Base-by-base conservation (phyloP, 306 rosid genomes). In the Cicer chorassanicum region DNA sequence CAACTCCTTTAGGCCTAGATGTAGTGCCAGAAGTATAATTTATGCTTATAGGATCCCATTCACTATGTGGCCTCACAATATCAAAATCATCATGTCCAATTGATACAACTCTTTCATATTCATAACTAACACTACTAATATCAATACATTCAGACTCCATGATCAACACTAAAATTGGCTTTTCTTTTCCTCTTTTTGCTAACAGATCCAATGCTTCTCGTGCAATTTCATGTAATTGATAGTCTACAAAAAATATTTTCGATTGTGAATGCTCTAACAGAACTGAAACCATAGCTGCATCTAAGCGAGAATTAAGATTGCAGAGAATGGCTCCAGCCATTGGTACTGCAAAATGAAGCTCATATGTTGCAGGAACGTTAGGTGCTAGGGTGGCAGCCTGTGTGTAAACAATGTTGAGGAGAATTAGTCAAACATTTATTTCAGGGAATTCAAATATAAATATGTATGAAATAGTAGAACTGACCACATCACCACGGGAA, bases 11-110 rank as follows among this genome's bases (percentile, higher is more conserved):
- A 2, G 98, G 97, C 82, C 88, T 86, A 51, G 98, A 88, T 36
- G 98, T 93, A 6, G 98, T 93, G 40, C 97, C 97, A 0, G 97
- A 93, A 6, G 97, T 93, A 85, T 91, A 93, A 65, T 89, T 91
- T 13, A 93, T 16, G 63, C 94, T 89, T 78, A 93, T 83, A n/a
- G 96, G 94, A 79, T 93, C 97, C 87, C 70, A 87, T 84, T 93
- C 98, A 51, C 86, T 86, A 4, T 70, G 42, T 38, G 98, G 97
- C 55, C 76, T 76, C 50, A 79, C 84, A 29, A 83, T 74, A 66
- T 89, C 84, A 74, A 88, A 93, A 39, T 44, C 85, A 70, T 41
- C 12, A 6, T 67, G 34, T 15, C 96, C 96, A 21, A 3, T 21
- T 8, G 60, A 79, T 29, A 88, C 6, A 2, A 93, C 81, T 21